Percentiles rank a stretch among this genome's conserved stretches.
phyloP scores from a whole-genome alignment of 495 filamentous ascomycete species.

The Aspergillus panamensis region DNA sequence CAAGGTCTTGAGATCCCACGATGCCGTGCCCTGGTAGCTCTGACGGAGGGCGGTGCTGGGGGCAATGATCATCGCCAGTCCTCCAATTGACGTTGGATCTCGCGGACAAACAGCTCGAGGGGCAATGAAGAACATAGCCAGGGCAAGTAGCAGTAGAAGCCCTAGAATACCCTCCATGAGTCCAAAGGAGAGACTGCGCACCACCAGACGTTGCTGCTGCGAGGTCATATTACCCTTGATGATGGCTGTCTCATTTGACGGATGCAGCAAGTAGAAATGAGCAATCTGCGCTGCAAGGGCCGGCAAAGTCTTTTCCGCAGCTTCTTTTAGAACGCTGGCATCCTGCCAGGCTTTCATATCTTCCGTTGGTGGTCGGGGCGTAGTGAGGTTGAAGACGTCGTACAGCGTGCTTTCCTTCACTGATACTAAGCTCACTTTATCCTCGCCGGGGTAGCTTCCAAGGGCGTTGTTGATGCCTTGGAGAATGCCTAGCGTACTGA shows the following conservation, averaged over 20 bases:
- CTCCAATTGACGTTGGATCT: neutral
- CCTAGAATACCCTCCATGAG: neutral
- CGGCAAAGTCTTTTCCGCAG: neutral
- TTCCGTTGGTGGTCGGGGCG: neutral
- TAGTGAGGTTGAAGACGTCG: neutral
- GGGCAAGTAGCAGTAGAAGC: neutral
- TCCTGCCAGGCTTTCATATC: neutral
- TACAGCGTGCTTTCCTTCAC: neutral
- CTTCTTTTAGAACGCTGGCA: neutral
- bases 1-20: neutral
- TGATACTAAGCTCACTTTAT: neutral
- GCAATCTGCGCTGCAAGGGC: neutral
- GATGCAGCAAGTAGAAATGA: neutral
- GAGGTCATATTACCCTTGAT: neutral
- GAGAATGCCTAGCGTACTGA: neutral
- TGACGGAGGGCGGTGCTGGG: neutral
- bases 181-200: neutral
- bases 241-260: neutral
- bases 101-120: neutral
- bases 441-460: neutral
- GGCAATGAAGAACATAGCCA: neutral
- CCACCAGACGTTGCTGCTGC: neutral
- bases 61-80: neutral
- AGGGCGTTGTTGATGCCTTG: neutral
- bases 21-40: neutral